Percentiles rank a stretch among this genome's conserved stretches.
Conservation (phyloP, 495 filamentous ascomycete genomes). For the Collariella sp. region DNA sequence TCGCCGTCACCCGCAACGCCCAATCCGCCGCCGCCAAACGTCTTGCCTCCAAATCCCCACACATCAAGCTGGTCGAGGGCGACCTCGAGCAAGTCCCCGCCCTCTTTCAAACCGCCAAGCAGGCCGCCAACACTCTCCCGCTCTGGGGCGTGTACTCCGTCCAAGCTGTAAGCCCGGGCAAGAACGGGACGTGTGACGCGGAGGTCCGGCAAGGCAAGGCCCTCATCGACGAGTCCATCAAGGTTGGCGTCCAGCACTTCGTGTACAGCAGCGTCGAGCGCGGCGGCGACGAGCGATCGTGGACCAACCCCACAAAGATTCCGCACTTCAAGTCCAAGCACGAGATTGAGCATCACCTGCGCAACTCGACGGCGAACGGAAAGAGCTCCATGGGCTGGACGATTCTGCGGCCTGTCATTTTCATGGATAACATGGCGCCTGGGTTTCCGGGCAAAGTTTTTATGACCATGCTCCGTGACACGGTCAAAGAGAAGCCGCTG, state of each 20-base stretch:
- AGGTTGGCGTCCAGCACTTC: conserved; percentile 52
- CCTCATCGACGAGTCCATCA: conserved; percentile 52
- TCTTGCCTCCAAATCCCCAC: conserved; percentile 35
- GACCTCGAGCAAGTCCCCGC: conserved; percentile 44
- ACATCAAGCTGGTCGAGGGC: conserved; percentile 51
- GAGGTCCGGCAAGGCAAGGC: conserved; percentile 57
- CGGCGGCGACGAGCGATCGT: conserved; percentile 47
- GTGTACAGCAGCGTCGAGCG: conserved; percentile 65
- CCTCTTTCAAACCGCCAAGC: conserved; percentile 45
- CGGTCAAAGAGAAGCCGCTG: conserved; percentile 36
- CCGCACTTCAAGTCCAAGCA: conserved; percentile 63
- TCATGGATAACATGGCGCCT: conserved; percentile 57
- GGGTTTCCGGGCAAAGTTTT: conserved; percentile 55
- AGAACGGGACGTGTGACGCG: conserved; percentile 37
- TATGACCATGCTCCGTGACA: conserved; percentile 41
- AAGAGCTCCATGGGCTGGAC: conserved; percentile 46
- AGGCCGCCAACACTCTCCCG: conserved; percentile 15
- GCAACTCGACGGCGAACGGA: conserved; percentile 21
- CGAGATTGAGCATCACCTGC: conserved; percentile 56
- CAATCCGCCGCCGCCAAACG: conserved; percentile 39
- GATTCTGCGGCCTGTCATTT: conserved; percentile 53
- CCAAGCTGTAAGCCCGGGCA: conserved; percentile 39
- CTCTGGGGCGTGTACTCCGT: conserved; percentile 34
- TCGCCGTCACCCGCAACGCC: conserved; percentile 55
- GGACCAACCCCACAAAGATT: conserved; percentile 50